These are phyloP conservation scores for Chrysosporium queenslandicum DNA, from an alignment of 2,329 filamentous ascomycete species.

Conservation along the genomic window DNA sequence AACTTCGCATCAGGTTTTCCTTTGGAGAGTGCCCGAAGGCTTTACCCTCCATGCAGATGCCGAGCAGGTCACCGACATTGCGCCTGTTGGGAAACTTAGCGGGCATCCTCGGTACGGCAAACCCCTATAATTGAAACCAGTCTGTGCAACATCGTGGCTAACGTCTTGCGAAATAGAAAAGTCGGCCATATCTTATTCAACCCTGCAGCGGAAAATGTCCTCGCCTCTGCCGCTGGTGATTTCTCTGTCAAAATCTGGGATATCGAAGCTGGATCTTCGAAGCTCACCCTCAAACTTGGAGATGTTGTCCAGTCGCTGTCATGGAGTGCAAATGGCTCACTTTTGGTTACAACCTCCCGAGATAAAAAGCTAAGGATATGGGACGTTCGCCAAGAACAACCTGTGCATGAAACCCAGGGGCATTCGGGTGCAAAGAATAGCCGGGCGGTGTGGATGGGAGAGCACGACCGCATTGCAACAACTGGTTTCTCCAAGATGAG, in stretches of 20 bases:
- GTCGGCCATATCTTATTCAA: constrained; percentile 98
- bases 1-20: constrained; percentile 51
- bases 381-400: constrained; percentile 89
- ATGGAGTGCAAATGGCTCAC: constrained; percentile 81
- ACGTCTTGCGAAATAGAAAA: constrained; percentile 51
- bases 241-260: constrained; percentile 96
- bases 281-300: constrained; percentile 68
- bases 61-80: constrained; percentile 72
- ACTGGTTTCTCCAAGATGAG: constrained; percentile 98
- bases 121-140: not conserved
- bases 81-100: constrained; percentile 67
- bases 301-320: constrained; percentile 93
- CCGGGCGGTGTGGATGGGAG: constrained; percentile 91
- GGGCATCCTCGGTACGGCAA: constrained; percentile 69
- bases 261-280: constrained; percentile 63
- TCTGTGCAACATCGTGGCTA: not conserved
- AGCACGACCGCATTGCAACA: constrained; percentile 89
- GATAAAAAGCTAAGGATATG: constrained; percentile 98
- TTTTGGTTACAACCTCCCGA: constrained; percentile 83
- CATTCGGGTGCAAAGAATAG: constrained; percentile 96
- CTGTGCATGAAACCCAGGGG: constrained; percentile 72
- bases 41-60: constrained; percentile 71
- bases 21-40: constrained; percentile 86
- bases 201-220: constrained; percentile 85
- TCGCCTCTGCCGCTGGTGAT: constrained; percentile 90